phyloP scores from a whole-genome alignment of 768 basidiomycete species.

The Mycena alexandri region DNA sequence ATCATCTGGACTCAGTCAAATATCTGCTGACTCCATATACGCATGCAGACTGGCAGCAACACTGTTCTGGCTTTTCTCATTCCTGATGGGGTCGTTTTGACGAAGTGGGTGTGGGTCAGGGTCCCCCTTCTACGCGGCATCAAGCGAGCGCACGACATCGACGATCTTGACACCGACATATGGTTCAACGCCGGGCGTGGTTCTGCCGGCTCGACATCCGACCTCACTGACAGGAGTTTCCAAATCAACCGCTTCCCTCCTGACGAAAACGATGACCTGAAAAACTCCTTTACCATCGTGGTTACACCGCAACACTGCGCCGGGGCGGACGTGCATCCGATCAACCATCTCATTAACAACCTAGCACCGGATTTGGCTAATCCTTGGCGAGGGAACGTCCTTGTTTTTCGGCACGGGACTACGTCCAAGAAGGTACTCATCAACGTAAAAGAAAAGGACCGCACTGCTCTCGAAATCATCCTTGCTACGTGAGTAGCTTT shows the following conservation, averaged over 20 bases:
- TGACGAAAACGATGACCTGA: background rate
- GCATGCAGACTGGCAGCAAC: no score
- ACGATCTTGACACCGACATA: background rate
- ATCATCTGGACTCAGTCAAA: no score
- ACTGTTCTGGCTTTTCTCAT: background rate
- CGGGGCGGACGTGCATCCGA: background rate
- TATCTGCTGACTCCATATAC: no score
- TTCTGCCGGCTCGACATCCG: background rate
- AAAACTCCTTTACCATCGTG: background rate
- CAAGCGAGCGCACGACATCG: background rate
- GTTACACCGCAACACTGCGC: background rate
- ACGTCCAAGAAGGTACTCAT: background rate
- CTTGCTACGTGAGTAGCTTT: background rate
- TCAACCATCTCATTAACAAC: background rate
- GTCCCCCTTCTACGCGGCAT: background rate
- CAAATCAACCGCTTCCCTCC: background rate
- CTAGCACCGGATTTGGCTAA: background rate
- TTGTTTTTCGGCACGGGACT: background rate
- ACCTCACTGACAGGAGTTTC: background rate
- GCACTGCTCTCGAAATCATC: background rate
- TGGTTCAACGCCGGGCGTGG: background rate
- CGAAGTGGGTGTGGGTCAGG: background rate
- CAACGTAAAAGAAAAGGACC: background rate
- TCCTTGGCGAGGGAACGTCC: slow-evolving; percentile 8
- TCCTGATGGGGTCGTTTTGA: background rate